phyloP scores from a whole-genome alignment of 306 rosid species.

The Prunus armeniaca region DNA sequence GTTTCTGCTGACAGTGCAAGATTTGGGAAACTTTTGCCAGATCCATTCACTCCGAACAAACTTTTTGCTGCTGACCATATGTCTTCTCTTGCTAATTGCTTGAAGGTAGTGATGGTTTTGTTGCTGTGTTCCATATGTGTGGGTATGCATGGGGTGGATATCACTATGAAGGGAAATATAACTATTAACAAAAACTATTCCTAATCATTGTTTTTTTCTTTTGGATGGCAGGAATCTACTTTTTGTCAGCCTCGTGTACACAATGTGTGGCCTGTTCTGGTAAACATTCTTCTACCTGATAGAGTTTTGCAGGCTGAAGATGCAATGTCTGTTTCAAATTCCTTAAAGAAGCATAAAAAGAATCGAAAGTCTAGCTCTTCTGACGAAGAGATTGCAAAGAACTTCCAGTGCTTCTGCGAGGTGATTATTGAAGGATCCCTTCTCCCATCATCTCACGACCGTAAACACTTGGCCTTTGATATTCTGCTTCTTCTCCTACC shows the following conservation, averaged over 20 bases:
- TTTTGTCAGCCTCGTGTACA: conserved; percentile 96
- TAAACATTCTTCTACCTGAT: conserved; percentile 65
- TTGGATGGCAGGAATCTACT: conserved; percentile 77
- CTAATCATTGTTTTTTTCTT: conserved; percentile 6
- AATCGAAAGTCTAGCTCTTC: conserved; percentile 73
- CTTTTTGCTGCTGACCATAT: conserved; percentile 68
- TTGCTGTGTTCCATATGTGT: not conserved
- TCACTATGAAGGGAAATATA: conserved; percentile 7
- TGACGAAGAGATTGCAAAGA: conserved; percentile 70
- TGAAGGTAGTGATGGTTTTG: conserved; percentile 54
- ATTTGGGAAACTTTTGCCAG: conserved; percentile 67
- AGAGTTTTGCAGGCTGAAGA: conserved; percentile 66
- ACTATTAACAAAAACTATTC: conserved; percentile 2
- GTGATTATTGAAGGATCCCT: conserved; percentile 82
- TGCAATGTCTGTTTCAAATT: conserved; percentile 57
- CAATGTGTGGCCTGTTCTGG: conserved; percentile 78
- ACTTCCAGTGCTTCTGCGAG: conserved; percentile 64
- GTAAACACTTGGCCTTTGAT: conserved; percentile 86
- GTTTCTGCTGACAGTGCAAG: conserved; percentile 38
- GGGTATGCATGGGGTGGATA: not conserved
- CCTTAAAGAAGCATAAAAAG: conserved; percentile 80
- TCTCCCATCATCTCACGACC: conserved; percentile 94
- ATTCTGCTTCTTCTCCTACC: conserved; percentile 71
- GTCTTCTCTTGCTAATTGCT: conserved; percentile 61
- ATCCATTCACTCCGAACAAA: conserved; percentile 57